Evolutionary conservation across 768 basidiomycete species (phyloP), one percentile per base, ranked within the genome.

Genomic region (Ramaria rubella): DNA sequence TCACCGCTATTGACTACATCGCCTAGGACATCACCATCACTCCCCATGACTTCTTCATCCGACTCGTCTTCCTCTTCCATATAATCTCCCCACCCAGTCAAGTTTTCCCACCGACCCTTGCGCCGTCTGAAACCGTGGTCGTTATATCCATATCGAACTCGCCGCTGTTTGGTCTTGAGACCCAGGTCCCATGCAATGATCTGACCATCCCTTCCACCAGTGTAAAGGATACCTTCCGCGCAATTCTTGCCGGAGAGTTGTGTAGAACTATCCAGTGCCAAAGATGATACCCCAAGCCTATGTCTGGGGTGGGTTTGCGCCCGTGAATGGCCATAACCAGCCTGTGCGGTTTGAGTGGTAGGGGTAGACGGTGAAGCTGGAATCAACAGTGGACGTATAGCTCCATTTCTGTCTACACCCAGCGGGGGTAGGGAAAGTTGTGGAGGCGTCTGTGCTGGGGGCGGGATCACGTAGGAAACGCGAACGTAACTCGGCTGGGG

Each of bases 201-300:
- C 42, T 92, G 75, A 0, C 94, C 94, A 72, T 96, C 94, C 57
- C 94, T 75, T 23, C 91, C 93, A 26, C 86, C 93, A 2, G 90
- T 84, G 67, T 96, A 96, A 2, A 96, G 71, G 40, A 96, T 94
- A 4, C 94, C 94, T 61, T 90, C 83, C 0, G 94, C 93, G 4
- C 77, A 64, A 4, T 69, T 58, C n/a, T 74, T 75, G 5, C 86
- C 86, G n/a, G 77, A 66, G 6, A 96, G 77, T 46, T 80, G 78
- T 2, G 94, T 95, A 0, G 90, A 85, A 0, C 81, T 78, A 69
- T 97, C 94, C 21, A 97, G 73, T 0, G 90, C 94, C n/a, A 97
- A 78, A 0, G 89, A 85, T 1, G 88, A 82, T 34, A 94, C 83
- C 3, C 91, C 91, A 0, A 97, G 80, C 21, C 92, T 81, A 71